Evolutionary conservation across 2,329 filamentous ascomycete species (phyloP).

Genomic region (Arthrobotrys entomopaga): DNA sequence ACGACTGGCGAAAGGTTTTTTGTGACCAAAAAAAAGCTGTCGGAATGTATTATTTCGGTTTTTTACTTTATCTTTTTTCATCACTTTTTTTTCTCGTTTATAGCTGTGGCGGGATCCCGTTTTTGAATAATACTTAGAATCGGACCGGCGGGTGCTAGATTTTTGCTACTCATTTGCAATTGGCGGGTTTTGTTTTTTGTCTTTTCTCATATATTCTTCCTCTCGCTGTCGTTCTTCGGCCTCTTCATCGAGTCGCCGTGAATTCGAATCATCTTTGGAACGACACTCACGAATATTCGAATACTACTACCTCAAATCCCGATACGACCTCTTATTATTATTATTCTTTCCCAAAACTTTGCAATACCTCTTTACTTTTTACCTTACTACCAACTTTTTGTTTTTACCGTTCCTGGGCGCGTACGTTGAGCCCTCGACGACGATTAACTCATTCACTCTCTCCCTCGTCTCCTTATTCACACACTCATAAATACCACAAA

Average conservation of each 20-base stretch:
- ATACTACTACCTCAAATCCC: neutral
- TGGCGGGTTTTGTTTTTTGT: conserved; percentile 40
- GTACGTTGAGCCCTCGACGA: conserved; percentile 19
- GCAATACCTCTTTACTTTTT: no score
- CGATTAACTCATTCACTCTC: conserved; percentile 51
- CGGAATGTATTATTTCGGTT: conserved; percentile 45
- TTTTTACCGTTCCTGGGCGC: conserved; percentile 42
- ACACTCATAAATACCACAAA: no score
- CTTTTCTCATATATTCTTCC: conserved; percentile 20
- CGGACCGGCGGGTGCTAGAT: conserved; percentile 53
- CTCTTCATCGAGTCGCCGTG: conserved; percentile 12
- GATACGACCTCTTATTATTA: conserved; percentile 28
- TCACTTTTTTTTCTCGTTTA: neutral
- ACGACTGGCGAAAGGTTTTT: conserved; percentile 18
- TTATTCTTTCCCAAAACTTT: conserved; percentile 31
- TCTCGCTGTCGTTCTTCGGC: conserved; percentile 28
- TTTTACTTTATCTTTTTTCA: conserved; percentile 6
- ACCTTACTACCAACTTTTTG: conserved; percentile 1
- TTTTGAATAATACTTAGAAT: conserved; percentile 40
- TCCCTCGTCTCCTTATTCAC: neutral
- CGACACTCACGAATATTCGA: conserved; percentile 7
- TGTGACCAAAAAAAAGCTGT: conserved; percentile 41
- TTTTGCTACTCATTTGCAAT: conserved; percentile 23
- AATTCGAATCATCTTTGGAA: conserved; percentile 7
- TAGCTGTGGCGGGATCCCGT: conserved; percentile 37